Base-by-base conservation (phyloP, 805 yeast species). In the Maudiozyma serrabonitensis region DNA sequence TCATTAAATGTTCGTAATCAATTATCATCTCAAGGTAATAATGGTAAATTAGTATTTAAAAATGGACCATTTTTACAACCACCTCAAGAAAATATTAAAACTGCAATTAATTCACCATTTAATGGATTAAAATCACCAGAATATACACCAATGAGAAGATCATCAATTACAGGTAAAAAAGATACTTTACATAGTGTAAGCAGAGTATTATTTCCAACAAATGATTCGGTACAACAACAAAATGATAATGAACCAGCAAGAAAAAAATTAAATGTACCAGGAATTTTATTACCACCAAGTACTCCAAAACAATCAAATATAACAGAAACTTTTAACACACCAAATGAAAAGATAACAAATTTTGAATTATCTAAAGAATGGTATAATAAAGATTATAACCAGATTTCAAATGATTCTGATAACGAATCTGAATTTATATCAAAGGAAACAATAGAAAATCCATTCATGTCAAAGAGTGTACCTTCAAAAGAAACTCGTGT, bases 331-430 rank as follows among this genome's bases (percentile, higher is more conserved):
- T 19, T 19, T 12, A 63, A 63, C 2, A 71, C 75, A 0, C 75
- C 75, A 11, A 58, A 63, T 41, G 63, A 63, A 39, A 64, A 63
- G 41, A 43, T 70, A 3, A 65, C 69, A 9, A 60, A 69, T 5
- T 59, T 59, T 41, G 63, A 64, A 18, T 50, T 66, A 46, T 64
- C 69, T 4, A 50, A 54, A 25, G 56, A 65, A 42, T 70, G 73
- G 72, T 59, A 66, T 40, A 63, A 68, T 32, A 50, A 59, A 11
- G 57, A 54, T 25, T 46, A 45, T 47, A 45, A 5, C 9, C 7
- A 28, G 8, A 28, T 11, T 28, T 2, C 32, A 4, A 28, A 21
- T 11, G 56, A 47, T 7, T 51, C 52, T 7, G 54, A 64, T 23
- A 59, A 60, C 37, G 50, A 60, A 26, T 57, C 50, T 15, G 51